phyloP scores from a whole-genome alignment of 2,329 filamentous ascomycete genomes.

The Teratosphaeria gauchensis region DNA sequence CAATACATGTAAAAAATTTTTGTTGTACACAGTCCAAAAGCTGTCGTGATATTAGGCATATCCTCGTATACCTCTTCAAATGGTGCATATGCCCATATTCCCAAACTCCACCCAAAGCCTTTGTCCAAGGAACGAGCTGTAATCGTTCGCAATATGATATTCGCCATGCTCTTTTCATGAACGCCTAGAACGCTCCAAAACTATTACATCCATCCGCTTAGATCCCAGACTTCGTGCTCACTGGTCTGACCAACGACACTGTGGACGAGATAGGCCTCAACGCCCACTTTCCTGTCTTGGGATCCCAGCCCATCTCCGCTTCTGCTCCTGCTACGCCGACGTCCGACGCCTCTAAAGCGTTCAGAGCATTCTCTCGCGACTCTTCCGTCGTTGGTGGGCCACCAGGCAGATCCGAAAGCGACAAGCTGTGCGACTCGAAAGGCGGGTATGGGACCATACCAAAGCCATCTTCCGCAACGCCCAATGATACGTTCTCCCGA shows the following conservation, averaged over 20 bases:
- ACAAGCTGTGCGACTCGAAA: conserved; percentile 2
- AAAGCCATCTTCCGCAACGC: conserved; percentile 19
- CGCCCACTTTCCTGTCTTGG: conserved; percentile 19
- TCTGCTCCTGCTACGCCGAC: conserved; percentile 12
- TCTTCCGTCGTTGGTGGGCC: background rate
- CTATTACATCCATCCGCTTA: background rate
- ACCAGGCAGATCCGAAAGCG: background rate
- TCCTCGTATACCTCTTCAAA: too few species aligned
- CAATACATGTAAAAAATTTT: too few species aligned
- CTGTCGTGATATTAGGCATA: too few species aligned
- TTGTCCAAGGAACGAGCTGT: too few species aligned
- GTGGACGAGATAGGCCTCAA: conserved; percentile 13
- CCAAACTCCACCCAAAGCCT: too few species aligned
- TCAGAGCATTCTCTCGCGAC: background rate
- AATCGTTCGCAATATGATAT: too few species aligned
- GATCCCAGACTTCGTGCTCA: background rate
- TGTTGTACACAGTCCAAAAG: too few species aligned
- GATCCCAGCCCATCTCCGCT: conserved; percentile 22
- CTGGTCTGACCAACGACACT: background rate
- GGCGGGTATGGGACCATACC: conserved; percentile 19
- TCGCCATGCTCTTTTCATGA: background rate
- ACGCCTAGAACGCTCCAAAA: background rate
- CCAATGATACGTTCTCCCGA: conserved; percentile 11
- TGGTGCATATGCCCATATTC: too few species aligned
- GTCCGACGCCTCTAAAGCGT: background rate